phyloP scores from a whole-genome alignment of 75 land plant species.

The Cunninghamia lanceolata region DNA sequence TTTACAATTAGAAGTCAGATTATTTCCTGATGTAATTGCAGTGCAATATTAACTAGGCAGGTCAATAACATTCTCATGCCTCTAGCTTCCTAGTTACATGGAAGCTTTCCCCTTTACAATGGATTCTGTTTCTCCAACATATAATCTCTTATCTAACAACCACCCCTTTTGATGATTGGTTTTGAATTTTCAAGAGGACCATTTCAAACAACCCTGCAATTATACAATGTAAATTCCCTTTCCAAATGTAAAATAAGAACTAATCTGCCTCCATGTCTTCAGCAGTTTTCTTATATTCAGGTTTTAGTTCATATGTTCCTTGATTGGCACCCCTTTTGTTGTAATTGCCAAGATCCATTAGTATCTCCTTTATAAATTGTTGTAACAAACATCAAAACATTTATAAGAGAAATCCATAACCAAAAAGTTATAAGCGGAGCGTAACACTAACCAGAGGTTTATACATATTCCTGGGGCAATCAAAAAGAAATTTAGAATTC shows the following conservation, averaged over 20 bases:
- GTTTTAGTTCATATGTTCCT: slow-evolving; percentile 98
- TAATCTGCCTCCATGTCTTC: slow-evolving; percentile 52
- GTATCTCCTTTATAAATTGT: slow-evolving; percentile 96
- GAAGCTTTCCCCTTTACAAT: neutral
- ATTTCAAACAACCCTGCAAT: neutral
- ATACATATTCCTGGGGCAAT: neutral
- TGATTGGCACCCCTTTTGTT: slow-evolving; percentile 97
- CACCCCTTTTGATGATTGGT: neutral
- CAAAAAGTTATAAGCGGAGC: neutral
- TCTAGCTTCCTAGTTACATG: neutral
- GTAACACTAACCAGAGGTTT: neutral
- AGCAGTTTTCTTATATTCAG: slow-evolving; percentile 73
- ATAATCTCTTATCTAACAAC: neutral
- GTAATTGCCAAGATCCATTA: slow-evolving; percentile 91
- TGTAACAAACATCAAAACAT: slow-evolving; percentile 24
- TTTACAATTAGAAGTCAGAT: neutral
- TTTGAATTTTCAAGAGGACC: neutral
- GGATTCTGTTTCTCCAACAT: neutral
- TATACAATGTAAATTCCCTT: neutral
- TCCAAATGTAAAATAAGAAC: neutral
- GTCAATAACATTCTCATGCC: neutral
- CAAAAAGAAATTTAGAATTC: neutral
- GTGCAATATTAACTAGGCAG: neutral
- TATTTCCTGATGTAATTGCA: neutral
- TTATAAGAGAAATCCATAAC: neutral